A percentile compares a stretch with the other conserved stretches of the same genome.
Conservation (phyloP, 768 basidiomycete genomes). For the Glaciozyma martinii region DNA sequence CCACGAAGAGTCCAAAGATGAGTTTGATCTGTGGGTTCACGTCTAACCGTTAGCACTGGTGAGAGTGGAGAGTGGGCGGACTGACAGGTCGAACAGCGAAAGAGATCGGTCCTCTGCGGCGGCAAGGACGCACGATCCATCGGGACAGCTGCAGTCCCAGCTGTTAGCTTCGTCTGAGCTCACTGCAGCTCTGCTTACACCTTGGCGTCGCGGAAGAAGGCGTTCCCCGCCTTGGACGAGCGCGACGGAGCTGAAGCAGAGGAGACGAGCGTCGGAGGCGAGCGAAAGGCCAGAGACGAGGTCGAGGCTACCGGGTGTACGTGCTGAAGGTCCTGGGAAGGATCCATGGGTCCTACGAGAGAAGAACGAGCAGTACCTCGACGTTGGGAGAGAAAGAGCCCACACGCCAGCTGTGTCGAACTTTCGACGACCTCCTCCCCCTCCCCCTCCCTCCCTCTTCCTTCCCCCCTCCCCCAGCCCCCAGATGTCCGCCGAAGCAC, state of each 20-base stretch:
- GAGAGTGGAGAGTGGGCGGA: slow-evolving; percentile 8
- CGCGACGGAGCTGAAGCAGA: neutral
- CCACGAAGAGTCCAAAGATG: neutral
- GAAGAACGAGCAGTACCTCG: too few relatives aligned
- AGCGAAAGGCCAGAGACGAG: neutral
- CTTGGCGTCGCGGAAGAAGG: slow-evolving; percentile 50
- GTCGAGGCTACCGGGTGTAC: neutral
- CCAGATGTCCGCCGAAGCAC: neutral
- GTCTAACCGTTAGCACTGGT: neutral
- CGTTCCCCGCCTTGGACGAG: neutral
- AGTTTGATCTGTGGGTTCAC: neutral
- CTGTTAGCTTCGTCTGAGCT: neutral
- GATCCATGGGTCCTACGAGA: too few relatives aligned
- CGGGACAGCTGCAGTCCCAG: slow-evolving; percentile 53
- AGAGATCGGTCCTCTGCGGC: slow-evolving; percentile 65
- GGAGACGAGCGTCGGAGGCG: neutral
- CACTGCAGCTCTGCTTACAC: slow-evolving; percentile 43
- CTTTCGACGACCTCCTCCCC: too few relatives aligned
- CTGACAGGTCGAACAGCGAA: slow-evolving; percentile 51
- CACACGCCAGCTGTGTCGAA: too few relatives aligned
- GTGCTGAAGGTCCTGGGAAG: too few relatives aligned
- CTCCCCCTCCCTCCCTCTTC: too few relatives aligned
- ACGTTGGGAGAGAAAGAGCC: too few relatives aligned
- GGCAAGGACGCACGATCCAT: slow-evolving; percentile 59
- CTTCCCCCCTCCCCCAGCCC: neutral